These are phyloP conservation scores for Leccinum aurantiacum DNA, from an alignment of 768 basidiomycete genomes.

Conservation along the genomic window DNA sequence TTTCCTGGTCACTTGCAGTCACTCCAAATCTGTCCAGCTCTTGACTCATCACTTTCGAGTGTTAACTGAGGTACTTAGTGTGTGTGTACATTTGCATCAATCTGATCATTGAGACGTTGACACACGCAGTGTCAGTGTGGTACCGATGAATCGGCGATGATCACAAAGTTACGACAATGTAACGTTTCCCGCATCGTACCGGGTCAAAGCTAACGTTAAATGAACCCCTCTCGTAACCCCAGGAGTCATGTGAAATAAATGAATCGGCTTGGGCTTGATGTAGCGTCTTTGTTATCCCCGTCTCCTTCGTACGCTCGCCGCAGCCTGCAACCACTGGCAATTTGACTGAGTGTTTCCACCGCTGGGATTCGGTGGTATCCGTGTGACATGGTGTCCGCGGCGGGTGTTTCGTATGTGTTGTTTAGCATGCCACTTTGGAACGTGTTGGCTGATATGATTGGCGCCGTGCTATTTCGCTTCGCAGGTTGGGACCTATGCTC, in stretches of 20 bases:
- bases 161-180: background rate
- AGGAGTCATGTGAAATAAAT: conserved; percentile 13
- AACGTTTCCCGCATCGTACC: conserved; percentile 5
- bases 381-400: conserved; percentile 19
- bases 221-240: conserved; percentile 21
- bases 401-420: conserved; percentile 25
- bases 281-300: conserved; percentile 2
- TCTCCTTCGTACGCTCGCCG: conserved; percentile 2
- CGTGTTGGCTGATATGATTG: background rate
- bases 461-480: background rate
- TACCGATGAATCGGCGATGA: background rate
- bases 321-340: conserved; percentile 1
- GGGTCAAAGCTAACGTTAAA: conserved; percentile 17
- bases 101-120: background rate
- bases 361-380: conserved; percentile 10
- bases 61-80: background rate
- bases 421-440: background rate
- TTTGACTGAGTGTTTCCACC: conserved; percentile 5
- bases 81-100: background rate
- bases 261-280: background rate
- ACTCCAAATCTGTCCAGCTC: too few relatives aligned
- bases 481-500: conserved; percentile 37
- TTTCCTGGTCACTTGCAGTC: too few relatives aligned
- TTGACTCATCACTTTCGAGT: background rate
- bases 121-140: background rate